These are phyloP conservation scores for Earliella scabrosa DNA, from an alignment of 1,284 basidiomycete genomes.

Conservation along the genomic window DNA sequence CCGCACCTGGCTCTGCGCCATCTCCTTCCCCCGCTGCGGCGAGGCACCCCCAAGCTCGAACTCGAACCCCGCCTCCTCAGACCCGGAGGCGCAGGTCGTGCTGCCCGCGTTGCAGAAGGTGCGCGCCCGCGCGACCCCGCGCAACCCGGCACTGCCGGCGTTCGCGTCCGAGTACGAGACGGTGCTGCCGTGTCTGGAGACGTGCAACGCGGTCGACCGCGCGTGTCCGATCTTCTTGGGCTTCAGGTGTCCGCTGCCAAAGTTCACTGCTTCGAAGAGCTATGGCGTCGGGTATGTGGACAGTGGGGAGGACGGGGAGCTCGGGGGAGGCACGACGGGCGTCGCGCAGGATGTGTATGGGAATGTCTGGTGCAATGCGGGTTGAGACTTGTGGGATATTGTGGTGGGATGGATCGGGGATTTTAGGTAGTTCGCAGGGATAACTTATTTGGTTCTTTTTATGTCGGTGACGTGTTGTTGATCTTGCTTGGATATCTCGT, in stretches of 20 bases:
- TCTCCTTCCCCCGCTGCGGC: constrained; percentile 75
- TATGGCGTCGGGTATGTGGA: constrained; percentile 81
- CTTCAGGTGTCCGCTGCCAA: constrained; percentile 70
- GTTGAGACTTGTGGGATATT: constrained; percentile 27
- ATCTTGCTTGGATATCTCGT: no score
- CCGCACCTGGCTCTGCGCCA: constrained; percentile 78
- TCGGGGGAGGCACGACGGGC: constrained; percentile 54
- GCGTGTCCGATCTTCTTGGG: constrained; percentile 76
- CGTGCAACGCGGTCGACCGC: constrained; percentile 74
- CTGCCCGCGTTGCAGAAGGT: constrained; percentile 49
- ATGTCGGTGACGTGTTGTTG: no score
- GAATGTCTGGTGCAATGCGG: constrained; percentile 78
- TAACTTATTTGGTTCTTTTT: no score
- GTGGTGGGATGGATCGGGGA: no score
- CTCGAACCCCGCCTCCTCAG: constrained; percentile 30
- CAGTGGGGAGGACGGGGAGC: constrained; percentile 48
- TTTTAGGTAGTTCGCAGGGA: no score
- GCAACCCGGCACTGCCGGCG: constrained; percentile 52
- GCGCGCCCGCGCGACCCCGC: constrained; percentile 42
- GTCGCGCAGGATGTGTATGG: constrained; percentile 71
- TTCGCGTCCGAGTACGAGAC: constrained; percentile 53
- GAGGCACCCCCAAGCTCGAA: constrained; percentile 45
- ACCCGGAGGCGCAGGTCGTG: constrained; percentile 28
- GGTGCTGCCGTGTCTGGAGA: constrained; percentile 80
- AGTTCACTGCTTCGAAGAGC: constrained; percentile 68